phyloP scores from a whole-genome alignment of 176 grass and related monocot species.

The Eragrostis nindensis region DNA sequence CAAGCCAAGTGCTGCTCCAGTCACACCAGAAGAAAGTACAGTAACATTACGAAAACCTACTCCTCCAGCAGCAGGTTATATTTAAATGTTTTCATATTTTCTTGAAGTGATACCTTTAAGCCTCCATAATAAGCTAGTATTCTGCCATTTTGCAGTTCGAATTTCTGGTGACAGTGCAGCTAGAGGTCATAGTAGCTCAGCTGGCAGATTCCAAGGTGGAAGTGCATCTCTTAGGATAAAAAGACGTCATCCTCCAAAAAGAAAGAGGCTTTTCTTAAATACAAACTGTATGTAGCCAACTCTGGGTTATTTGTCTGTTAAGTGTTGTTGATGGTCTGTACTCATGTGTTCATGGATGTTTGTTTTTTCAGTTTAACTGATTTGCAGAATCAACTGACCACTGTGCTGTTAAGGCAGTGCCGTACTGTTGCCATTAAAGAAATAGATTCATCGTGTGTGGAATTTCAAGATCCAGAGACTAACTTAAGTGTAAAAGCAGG shows the following conservation, averaged over 20 bases:
- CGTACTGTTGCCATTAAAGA: conserved; percentile 56
- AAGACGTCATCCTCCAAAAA: conserved; percentile 78
- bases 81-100: conserved; percentile 41
- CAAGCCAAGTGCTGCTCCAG: conserved; percentile 36
- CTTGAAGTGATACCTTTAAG: conserved; percentile 31
- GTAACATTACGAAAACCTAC: conserved; percentile 13
- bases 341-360: conserved; percentile 36
- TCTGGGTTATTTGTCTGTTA: conserved; percentile 41
- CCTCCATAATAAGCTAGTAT: conserved; percentile 23
- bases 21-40: conserved; percentile 54
- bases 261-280: conserved; percentile 95
- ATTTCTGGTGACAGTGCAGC: conserved; percentile 41
- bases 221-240: conserved; percentile 53
- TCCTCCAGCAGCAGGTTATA: conserved; percentile 50
- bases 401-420: conserved; percentile 66
- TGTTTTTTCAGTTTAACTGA: conserved; percentile 92
- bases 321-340: conserved; percentile 23
- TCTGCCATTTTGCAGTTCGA: conserved; percentile 50
- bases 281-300: conserved; percentile 75
- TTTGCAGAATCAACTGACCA: conserved; percentile 87
- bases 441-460: conserved; percentile 37
- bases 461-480: conserved; percentile 52
- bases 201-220: conserved; percentile 56
- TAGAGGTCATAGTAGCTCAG: conserved; percentile 41
- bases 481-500: conserved; percentile 39